Conservation (phyloP, 371 early-diverging fungal species). For the Capillidium heterosporum region DNA sequence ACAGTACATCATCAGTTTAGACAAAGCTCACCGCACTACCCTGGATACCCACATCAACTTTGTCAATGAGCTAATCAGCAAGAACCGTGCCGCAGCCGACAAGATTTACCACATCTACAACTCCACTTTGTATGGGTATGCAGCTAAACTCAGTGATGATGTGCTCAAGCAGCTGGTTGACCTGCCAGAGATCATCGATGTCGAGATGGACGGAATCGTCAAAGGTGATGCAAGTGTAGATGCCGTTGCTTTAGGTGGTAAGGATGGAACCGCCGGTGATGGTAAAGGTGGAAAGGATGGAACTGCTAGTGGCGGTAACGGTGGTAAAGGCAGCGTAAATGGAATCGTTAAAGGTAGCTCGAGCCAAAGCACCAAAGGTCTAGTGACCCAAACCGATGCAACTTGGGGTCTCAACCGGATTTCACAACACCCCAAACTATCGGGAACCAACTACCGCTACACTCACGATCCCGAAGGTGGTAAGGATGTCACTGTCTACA, state of each 20-base stretch:
- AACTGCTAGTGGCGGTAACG: conserved; percentile 49
- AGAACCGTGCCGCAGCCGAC: no score
- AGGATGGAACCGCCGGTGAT: conserved; percentile 41
- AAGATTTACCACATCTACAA: no score
- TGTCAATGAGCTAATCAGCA: no score
- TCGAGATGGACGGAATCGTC: conserved; percentile 43
- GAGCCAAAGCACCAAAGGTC: conserved; percentile 64
- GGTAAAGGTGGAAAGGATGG: conserved; percentile 27
- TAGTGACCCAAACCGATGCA: conserved; percentile 9
- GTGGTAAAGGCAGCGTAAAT: conserved; percentile 36
- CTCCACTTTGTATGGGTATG: no score
- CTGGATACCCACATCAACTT: no score
- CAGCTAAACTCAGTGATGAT: no score
- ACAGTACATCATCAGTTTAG: no score
- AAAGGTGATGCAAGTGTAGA: conserved; percentile 26
- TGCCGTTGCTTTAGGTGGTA: conserved; percentile 30
- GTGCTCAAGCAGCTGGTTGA: no score
- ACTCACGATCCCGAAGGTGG: conserved; percentile 1
- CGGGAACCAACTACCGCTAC: neutral
- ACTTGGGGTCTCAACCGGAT: neutral
- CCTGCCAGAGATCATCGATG: conserved; percentile 23
- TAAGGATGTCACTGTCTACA: conserved; percentile 28
- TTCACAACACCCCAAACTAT: neutral
- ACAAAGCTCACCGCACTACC: no score
- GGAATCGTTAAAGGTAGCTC: conserved; percentile 15